These are phyloP conservation scores for Abelmoschus esculentus DNA, from an alignment of 345 rosid genomes.

Conservation along the genomic window DNA sequence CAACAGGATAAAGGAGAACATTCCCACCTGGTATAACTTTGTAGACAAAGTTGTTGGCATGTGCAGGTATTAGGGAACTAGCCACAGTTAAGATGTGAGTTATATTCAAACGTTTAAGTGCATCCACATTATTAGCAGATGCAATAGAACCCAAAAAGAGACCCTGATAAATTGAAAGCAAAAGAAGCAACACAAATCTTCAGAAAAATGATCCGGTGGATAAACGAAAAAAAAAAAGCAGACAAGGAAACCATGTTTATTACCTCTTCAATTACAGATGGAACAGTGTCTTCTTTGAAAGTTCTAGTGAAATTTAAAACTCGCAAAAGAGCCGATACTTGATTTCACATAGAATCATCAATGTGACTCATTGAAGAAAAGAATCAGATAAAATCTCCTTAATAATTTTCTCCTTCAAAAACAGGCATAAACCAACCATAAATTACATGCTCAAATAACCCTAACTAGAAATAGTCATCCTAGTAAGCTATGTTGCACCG, in stretches of 20 bases:
- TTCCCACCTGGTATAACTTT: conserved; percentile 35
- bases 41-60: conserved; percentile 34
- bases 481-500: not conserved
- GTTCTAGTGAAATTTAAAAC: conserved; percentile 31
- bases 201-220: not conserved
- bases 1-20: not conserved
- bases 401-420: not conserved
- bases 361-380: conserved; percentile 7
- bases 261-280: conserved; percentile 34
- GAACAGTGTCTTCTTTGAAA: conserved; percentile 42
- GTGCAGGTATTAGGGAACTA: conserved; percentile 29
- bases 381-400: not conserved
- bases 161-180: conserved; percentile 24
- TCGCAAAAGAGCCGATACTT: conserved; percentile 42
- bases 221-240: not conserved
- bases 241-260: not conserved
- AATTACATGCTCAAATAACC: not conserved
- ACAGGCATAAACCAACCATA: not conserved
- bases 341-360: conserved; percentile 31
- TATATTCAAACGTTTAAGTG: conserved; percentile 31
- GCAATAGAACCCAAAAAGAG: conserved; percentile 43
- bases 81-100: conserved; percentile 44
- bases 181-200: not conserved
- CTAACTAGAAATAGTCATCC: not conserved
- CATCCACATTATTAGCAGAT: conserved; percentile 37